These are phyloP conservation scores for Vitis cinerea DNA, from an alignment of 164 flowering plant species.

Conservation along the genomic window DNA sequence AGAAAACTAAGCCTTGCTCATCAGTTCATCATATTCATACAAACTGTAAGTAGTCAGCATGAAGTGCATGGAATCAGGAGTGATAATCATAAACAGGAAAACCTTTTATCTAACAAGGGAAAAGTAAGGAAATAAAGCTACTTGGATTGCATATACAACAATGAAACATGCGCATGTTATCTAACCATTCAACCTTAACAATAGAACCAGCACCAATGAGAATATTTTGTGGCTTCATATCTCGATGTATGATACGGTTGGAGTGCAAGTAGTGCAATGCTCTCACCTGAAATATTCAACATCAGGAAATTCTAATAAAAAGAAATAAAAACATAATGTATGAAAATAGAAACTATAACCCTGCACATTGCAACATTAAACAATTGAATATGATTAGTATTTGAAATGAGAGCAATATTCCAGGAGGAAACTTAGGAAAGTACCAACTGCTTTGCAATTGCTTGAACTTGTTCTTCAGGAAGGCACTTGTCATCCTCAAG, in stretches of 20 bases:
- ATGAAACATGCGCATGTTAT: not conserved
- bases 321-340: not conserved
- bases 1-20: too few relatives aligned
- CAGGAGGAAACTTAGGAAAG: not conserved
- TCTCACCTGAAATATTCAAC: conserved; percentile 60
- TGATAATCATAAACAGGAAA: not conserved
- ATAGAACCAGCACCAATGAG: conserved; percentile 88
- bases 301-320: not conserved
- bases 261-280: conserved; percentile 96
- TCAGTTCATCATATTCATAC: not conserved
- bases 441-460: conserved; percentile 98
- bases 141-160: not conserved
- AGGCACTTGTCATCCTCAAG: conserved; percentile 94
- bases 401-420: not conserved
- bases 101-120: not conserved
- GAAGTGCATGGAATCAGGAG: not conserved
- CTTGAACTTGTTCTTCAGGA: conserved; percentile 98
- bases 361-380: not conserved
- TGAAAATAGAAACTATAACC: not conserved
- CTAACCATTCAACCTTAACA: conserved; percentile 60
- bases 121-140: not conserved
- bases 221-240: conserved; percentile 99
- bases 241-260: conserved; percentile 96
- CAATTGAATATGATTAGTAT: not conserved
- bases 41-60: not conserved